Conservation (phyloP, 345 rosid species). For the Excoecaria cochinchinensis region DNA sequence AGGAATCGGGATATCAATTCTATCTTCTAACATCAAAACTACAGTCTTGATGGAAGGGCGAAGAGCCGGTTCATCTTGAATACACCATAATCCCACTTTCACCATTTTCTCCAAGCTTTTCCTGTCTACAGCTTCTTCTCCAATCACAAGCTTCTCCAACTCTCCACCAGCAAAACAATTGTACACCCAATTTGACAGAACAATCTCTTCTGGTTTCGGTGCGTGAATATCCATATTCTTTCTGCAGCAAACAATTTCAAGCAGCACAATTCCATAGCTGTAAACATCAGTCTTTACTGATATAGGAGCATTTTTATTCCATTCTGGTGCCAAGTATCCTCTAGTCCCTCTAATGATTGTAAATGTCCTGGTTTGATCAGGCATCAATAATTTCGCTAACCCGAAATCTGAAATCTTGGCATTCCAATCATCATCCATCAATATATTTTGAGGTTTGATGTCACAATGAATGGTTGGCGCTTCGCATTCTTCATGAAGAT, state of each 20-base stretch:
- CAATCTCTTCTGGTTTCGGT: background rate
- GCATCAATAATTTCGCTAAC: slow-evolving; percentile 26
- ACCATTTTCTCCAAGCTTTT: slow-evolving; percentile 25
- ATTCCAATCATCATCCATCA: slow-evolving; percentile 17
- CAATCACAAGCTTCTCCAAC: slow-evolving; percentile 2
- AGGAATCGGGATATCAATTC: slow-evolving; percentile 12
- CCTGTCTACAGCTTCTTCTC: slow-evolving; percentile 13
- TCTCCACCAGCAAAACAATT: background rate
- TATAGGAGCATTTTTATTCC: slow-evolving; percentile 17
- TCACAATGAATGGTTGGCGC: slow-evolving; percentile 24
- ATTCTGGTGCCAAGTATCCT: slow-evolving; percentile 34
- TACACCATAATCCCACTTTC: slow-evolving; percentile 19
- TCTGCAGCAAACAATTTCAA: slow-evolving; percentile 25
- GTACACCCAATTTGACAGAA: slow-evolving; percentile 6
- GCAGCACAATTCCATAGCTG: slow-evolving; percentile 23
- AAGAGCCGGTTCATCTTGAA: slow-evolving; percentile 26
- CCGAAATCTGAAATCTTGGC: slow-evolving; percentile 33
- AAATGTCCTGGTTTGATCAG: slow-evolving; percentile 25
- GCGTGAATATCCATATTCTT: slow-evolving; percentile 11
- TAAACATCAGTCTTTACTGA: slow-evolving; percentile 26
- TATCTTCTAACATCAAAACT: slow-evolving; percentile 27
- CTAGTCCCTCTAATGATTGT: slow-evolving; percentile 33
- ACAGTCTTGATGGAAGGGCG: slow-evolving; percentile 27
- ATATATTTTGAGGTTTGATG: slow-evolving; percentile 30
- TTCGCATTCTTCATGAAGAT: slow-evolving; percentile 29